These are phyloP conservation scores for Bimuria novae-zelandiae DNA, from an alignment of 2,329 filamentous ascomycete species.

Conservation along the genomic window DNA sequence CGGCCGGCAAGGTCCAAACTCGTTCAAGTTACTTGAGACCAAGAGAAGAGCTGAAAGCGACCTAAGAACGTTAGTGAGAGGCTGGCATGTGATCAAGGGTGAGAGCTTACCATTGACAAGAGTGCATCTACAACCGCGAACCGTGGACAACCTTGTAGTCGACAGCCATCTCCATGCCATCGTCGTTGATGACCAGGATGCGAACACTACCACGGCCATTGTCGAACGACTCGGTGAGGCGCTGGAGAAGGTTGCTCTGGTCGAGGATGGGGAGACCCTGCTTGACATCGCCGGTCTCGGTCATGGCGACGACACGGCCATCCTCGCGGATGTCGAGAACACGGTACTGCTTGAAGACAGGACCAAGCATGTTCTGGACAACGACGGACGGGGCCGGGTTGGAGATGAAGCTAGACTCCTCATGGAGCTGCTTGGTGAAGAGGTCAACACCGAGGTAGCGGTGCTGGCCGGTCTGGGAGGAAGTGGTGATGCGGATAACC, in stretches of 20 bases:
- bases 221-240: conserved; percentile 83
- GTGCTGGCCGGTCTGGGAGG: conserved; percentile 97
- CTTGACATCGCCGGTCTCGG: conserved; percentile 98
- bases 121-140: conserved; percentile 61
- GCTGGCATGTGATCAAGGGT: neutral
- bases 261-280: conserved; percentile 90
- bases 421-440: conserved; percentile 99
- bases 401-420: conserved; percentile 97
- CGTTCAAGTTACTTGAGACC: conserved; percentile 37
- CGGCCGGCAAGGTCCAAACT: conserved; percentile 40
- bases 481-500: conserved; percentile 99
- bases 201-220: conserved; percentile 92
- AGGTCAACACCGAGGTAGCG: conserved; percentile 99
- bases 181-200: conserved; percentile 93
- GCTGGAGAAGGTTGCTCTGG: conserved; percentile 85
- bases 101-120: conserved; percentile 35
- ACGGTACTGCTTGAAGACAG: conserved; percentile 99
- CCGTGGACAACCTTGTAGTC: conserved; percentile 98
- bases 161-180: conserved; percentile 90
- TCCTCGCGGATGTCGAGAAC: conserved; percentile 95
- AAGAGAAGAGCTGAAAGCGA: conserved; percentile 33
- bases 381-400: conserved; percentile 96
- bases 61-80: conserved; percentile 26
- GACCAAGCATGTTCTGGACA: conserved; percentile 99
- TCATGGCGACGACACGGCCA: conserved; percentile 87